Percentiles rank a stretch among this genome's conserved stretches.
Evolutionary conservation across 2,329 filamentous ascomycete genomes (phyloP).

Genomic region (Penicillium sclerotigenum): DNA sequence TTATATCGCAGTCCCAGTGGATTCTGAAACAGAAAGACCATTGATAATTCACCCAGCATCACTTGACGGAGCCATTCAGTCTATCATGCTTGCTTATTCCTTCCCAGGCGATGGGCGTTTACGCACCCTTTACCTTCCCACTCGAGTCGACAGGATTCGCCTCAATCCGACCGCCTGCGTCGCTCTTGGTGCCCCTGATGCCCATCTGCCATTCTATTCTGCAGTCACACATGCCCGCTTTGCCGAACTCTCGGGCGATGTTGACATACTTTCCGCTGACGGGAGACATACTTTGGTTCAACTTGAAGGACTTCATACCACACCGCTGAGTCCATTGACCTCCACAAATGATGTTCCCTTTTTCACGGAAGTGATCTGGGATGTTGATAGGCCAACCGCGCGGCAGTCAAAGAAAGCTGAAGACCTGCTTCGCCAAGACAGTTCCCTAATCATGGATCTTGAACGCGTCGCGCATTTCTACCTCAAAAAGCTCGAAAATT

Average conservation of each 20-base stretch:
- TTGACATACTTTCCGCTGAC: conserved; percentile 21
- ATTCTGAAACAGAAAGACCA: background rate
- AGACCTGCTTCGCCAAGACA: background rate
- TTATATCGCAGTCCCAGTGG: conserved; percentile 13
- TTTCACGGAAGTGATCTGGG: conserved; percentile 21
- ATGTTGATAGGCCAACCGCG: conserved; percentile 12
- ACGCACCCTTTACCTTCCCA: conserved; percentile 23
- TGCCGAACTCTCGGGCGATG: conserved; percentile 24
- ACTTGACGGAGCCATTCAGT: conserved; percentile 21
- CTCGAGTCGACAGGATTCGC: conserved; percentile 16
- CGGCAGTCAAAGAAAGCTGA: background rate
- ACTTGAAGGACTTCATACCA: conserved; percentile 23
- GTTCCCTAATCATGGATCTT: conserved; percentile 3
- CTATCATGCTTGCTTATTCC: conserved; percentile 22
- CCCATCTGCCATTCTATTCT: conserved; percentile 18
- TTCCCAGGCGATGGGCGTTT: conserved; percentile 22
- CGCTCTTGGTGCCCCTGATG: conserved; percentile 4
- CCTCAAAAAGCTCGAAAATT: conserved; percentile 8
- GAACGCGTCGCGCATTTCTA: conserved; percentile 22
- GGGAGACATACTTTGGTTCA: conserved; percentile 17
- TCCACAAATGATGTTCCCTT: conserved; percentile 16
- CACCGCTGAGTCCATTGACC: conserved; percentile 17
- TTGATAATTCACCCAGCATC: conserved; percentile 18
- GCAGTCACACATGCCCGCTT: conserved; percentile 13
- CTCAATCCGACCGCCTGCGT: conserved; percentile 15